A percentile compares a stretch with the other conserved stretches of the same genome.
These are phyloP conservation scores for Pleurotus tuber-regium DNA, from an alignment of 768 basidiomycete genomes.

Conservation along the genomic window DNA sequence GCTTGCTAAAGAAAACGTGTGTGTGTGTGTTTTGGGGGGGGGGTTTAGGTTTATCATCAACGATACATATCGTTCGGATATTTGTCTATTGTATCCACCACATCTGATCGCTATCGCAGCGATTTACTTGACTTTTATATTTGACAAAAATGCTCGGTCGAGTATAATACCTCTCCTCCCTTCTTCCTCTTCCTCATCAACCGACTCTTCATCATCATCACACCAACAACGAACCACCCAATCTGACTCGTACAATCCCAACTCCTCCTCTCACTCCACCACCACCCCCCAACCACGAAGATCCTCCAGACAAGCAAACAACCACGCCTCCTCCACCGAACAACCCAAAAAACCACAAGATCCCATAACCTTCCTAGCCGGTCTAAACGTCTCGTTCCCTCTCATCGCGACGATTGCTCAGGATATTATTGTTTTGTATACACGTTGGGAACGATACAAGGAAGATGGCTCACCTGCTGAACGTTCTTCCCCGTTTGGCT, in stretches of 20 bases:
- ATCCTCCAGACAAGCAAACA: slow-evolving; percentile 50
- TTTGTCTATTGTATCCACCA: slow-evolving; percentile 93
- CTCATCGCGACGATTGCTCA: slow-evolving; percentile 83
- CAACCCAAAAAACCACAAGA: slow-evolving; percentile 57
- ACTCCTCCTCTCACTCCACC: no score
- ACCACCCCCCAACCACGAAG: slow-evolving; percentile 44
- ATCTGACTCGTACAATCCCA: neutral
- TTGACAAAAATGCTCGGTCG: slow-evolving; percentile 59
- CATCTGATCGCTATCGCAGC: slow-evolving; percentile 92
- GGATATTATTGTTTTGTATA: slow-evolving; percentile 87
- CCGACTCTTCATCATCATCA: no score
- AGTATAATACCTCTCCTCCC: slow-evolving; percentile 37
- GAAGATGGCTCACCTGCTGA: slow-evolving; percentile 46
- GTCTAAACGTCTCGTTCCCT: slow-evolving; percentile 81
- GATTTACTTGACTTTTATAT: slow-evolving; percentile 82
- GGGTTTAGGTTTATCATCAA: slow-evolving; percentile 91
- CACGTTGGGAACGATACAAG: slow-evolving; percentile 83
- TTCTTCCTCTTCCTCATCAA: slow-evolving; percentile 22
- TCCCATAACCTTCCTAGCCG: slow-evolving; percentile 78
- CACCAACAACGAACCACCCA: slow-evolving; percentile 12
- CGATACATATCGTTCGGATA: slow-evolving; percentile 90
- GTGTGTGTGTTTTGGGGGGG: no score
- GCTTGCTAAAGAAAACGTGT: no score
- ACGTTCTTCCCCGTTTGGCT: slow-evolving; percentile 6
- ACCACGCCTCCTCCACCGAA: slow-evolving; percentile 32